Percentiles rank a stretch among this genome's conserved stretches.
These are phyloP conservation scores for Lunularia cruciata DNA, from an alignment of 225 moss, liverwort and hornwort genomes.

Conservation along the genomic window DNA sequence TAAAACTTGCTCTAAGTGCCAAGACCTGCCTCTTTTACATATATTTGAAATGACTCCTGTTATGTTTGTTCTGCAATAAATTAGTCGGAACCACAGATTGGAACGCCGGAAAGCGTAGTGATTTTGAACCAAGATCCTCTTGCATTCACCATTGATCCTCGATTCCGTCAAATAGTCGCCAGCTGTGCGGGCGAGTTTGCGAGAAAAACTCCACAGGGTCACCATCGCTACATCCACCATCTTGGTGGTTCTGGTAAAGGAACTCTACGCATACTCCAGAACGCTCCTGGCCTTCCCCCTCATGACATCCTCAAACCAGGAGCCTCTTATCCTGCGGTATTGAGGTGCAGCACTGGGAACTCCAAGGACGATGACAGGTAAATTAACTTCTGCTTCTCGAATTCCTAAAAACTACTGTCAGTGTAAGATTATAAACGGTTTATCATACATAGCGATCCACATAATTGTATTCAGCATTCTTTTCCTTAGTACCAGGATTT, in stretches of 20 bases:
- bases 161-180: conserved; percentile 40
- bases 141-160: conserved; percentile 23
- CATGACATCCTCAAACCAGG: conserved; percentile 43
- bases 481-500: too few relatives aligned
- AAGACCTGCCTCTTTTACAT: too few relatives aligned
- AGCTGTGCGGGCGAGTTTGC: conserved; percentile 36
- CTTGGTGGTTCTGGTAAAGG: conserved; percentile 38
- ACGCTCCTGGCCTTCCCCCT: conserved; percentile 25
- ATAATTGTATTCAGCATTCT: too few relatives aligned
- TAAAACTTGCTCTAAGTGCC: too few relatives aligned
- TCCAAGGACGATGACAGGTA: conserved; percentile 45
- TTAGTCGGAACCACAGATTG: neutral
- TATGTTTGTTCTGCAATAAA: too few relatives aligned
- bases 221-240: conserved; percentile 41
- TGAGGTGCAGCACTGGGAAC: conserved; percentile 39
- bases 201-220: conserved; percentile 29
- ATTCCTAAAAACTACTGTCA: too few relatives aligned
- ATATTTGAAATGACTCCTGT: neutral
- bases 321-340: conserved; percentile 25
- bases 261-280: conserved; percentile 36
- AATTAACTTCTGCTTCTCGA: neutral
- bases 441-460: too few relatives aligned
- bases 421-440: too few relatives aligned
- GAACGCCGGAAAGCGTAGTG: conserved; percentile 11
- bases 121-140: conserved; percentile 24